Conservation (phyloP, 2,329 filamentous ascomycete genomes). For the Escovopsis sp. region DNA sequence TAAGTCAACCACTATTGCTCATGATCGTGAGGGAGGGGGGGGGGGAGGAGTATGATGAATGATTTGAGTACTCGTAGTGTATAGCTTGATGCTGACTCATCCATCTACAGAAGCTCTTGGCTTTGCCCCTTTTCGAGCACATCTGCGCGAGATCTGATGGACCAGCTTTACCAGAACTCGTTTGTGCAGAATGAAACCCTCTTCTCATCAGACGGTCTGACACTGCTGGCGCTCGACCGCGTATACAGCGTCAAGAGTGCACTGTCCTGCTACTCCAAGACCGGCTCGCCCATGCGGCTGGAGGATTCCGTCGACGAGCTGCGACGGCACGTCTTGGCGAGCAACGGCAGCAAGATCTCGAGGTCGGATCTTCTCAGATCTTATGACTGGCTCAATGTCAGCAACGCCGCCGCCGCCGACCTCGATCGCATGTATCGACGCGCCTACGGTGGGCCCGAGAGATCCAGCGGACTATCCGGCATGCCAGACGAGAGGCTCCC, state of each 20-base stretch:
- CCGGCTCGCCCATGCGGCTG: slow-evolving; percentile 28
- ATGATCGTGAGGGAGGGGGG: too few relatives aligned
- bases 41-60: too few relatives aligned
- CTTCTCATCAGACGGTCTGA: slow-evolving; percentile 45
- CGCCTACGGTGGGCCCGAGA: slow-evolving; percentile 37
- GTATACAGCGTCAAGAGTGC: slow-evolving; percentile 51
- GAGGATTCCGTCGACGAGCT: slow-evolving; percentile 51
- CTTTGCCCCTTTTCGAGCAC: slow-evolving; percentile 30
- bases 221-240: slow-evolving; percentile 44
- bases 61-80: too few relatives aligned
- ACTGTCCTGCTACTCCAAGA: slow-evolving; percentile 40
- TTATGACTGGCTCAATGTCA: slow-evolving; percentile 43
- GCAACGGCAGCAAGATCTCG: slow-evolving; percentile 32
- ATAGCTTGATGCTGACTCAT: not conserved
- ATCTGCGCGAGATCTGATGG: slow-evolving; percentile 29
- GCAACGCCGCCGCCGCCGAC: slow-evolving; percentile 33
- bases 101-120: slow-evolving; percentile 21
- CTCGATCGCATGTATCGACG: slow-evolving; percentile 42
- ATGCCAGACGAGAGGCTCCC: slow-evolving; percentile 9
- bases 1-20: too few relatives aligned
- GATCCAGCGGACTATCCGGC: slow-evolving; percentile 31
- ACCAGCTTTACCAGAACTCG: slow-evolving; percentile 40
- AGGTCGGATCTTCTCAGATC: slow-evolving; percentile 37
- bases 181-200: slow-evolving; percentile 45
- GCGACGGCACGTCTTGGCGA: slow-evolving; percentile 41